Evolutionary conservation across 306 rosid species (phyloP).

Genomic region (Arachis hypogaea): DNA sequence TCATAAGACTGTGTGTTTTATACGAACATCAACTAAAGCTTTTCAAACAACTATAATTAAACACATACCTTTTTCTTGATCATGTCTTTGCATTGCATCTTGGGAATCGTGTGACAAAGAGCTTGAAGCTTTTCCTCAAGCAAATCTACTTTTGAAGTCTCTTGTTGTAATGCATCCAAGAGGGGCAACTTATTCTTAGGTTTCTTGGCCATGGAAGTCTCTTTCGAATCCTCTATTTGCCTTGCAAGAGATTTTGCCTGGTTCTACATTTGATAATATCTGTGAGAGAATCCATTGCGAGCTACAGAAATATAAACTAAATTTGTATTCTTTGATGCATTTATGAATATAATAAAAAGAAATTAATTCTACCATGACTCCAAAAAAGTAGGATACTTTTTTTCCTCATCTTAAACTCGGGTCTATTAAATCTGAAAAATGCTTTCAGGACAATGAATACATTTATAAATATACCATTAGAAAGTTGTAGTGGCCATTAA

Average conservation of each 20-base stretch:
- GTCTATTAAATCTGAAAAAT: constrained; percentile 2
- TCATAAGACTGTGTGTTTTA: background rate
- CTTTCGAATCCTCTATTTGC: constrained; percentile 56
- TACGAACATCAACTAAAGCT: background rate
- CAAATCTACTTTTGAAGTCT: constrained; percentile 50
- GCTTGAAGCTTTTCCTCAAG: constrained; percentile 75
- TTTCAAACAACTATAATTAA: background rate
- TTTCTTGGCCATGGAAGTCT: constrained; percentile 42
- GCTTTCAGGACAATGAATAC: background rate
- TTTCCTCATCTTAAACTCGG: background rate
- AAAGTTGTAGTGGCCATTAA: background rate
- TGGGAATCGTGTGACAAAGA: constrained; percentile 65
- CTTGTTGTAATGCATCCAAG: constrained; percentile 44
- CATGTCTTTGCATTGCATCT: constrained; percentile 65
- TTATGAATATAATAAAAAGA: background rate
- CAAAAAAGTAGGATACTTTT: background rate
- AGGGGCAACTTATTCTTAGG: constrained; percentile 49
- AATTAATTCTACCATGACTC: background rate
- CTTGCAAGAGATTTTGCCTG: constrained; percentile 62
- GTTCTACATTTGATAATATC: constrained; percentile 54
- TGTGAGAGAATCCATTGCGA: constrained; percentile 42
- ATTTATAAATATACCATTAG: background rate
- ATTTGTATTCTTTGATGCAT: constrained; percentile 21
- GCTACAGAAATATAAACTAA: constrained; percentile 23
- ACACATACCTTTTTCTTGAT: constrained; percentile 66